These are phyloP conservation scores for Plasmodium chabaudi DNA, from an alignment of 169 alveolate species.

Conservation along the genomic window DNA sequence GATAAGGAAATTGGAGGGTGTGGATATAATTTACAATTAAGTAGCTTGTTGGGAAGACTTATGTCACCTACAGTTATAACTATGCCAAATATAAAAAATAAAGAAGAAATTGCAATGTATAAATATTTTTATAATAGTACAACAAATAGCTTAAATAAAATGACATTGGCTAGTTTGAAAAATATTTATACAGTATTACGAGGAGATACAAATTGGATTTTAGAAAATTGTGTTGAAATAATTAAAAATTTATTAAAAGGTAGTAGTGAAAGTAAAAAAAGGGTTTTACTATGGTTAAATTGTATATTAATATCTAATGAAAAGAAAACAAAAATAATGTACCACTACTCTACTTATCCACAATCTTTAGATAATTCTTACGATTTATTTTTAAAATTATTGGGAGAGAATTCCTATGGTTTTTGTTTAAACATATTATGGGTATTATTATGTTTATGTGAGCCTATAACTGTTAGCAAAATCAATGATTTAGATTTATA, in stretches of 20 bases:
- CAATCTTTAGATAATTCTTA: slow-evolving; percentile 71
- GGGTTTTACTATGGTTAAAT: slow-evolving; percentile 77
- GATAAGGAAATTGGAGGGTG: slow-evolving; percentile 57
- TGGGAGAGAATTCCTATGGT: slow-evolving; percentile 83
- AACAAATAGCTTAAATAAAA: slow-evolving; percentile 59
- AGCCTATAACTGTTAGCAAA: slow-evolving; percentile 80
- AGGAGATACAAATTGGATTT: slow-evolving; percentile 77
- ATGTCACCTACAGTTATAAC: slow-evolving; percentile 77
- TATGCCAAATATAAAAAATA: slow-evolving; percentile 79
- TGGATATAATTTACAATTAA: slow-evolving; percentile 76
- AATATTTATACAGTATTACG: slow-evolving; percentile 60
- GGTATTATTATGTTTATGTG: slow-evolving; percentile 80
- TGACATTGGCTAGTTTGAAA: slow-evolving; percentile 57
- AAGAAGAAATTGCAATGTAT: slow-evolving; percentile 76
- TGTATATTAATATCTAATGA: slow-evolving; percentile 79
- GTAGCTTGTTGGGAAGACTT: slow-evolving; percentile 79
- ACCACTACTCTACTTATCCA: slow-evolving; percentile 63
- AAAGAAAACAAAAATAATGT: slow-evolving; percentile 76
- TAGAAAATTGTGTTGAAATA: slow-evolving; percentile 77
- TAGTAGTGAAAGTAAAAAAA: slow-evolving; percentile 75
- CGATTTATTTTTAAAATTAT: slow-evolving; percentile 63
- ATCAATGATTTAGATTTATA: slow-evolving; percentile 76
- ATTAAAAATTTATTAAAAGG: slow-evolving; percentile 78
- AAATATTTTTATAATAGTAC: slow-evolving; percentile 57
- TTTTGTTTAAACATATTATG: slow-evolving; percentile 81